Conservation (phyloP, 1,139 yeast species). For the Pichia sp. region DNA sequence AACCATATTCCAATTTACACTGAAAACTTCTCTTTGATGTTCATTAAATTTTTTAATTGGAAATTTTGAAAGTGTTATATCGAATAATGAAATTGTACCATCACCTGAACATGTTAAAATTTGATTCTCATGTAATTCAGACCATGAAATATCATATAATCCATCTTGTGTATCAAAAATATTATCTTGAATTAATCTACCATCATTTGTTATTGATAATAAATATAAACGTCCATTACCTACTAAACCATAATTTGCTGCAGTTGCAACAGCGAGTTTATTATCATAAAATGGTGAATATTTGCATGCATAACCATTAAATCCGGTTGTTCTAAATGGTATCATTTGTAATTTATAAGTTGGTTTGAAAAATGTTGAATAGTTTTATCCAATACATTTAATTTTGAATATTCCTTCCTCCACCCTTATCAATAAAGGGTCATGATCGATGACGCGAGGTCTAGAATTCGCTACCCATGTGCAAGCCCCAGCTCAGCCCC, state of each 20-base stretch:
- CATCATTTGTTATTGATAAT: slow-evolving; percentile 59
- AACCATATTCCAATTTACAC: slow-evolving; percentile 79
- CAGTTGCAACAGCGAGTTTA: slow-evolving; percentile 80
- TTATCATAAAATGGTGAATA: slow-evolving; percentile 91
- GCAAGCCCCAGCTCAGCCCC: too few relatives aligned
- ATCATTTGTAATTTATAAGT: slow-evolving; percentile 42
- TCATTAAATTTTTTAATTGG: slow-evolving; percentile 77
- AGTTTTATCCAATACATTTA: neutral
- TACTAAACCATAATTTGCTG: slow-evolving; percentile 89
- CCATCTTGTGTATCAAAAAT: slow-evolving; percentile 92
- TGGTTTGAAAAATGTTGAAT: neutral
- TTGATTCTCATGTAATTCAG: slow-evolving; percentile 85
- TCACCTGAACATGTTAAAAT: slow-evolving; percentile 81
- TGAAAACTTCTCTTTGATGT: slow-evolving; percentile 80
- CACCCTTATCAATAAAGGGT: too few relatives aligned
- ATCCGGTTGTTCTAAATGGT: slow-evolving; percentile 68
- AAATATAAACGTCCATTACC: slow-evolving; percentile 84
- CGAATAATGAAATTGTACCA: slow-evolving; percentile 79
- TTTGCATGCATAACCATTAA: slow-evolving; percentile 79
- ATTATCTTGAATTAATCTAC: slow-evolving; percentile 47
- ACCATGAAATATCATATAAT: slow-evolving; percentile 82
- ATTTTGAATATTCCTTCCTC: too few relatives aligned
- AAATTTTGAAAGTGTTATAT: slow-evolving; percentile 53
- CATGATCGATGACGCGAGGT: too few relatives aligned
- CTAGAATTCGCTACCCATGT: too few relatives aligned